These are phyloP conservation scores for Sporothrix globosa DNA, from an alignment of 2,329 filamentous ascomycete species.

Conservation along the genomic window DNA sequence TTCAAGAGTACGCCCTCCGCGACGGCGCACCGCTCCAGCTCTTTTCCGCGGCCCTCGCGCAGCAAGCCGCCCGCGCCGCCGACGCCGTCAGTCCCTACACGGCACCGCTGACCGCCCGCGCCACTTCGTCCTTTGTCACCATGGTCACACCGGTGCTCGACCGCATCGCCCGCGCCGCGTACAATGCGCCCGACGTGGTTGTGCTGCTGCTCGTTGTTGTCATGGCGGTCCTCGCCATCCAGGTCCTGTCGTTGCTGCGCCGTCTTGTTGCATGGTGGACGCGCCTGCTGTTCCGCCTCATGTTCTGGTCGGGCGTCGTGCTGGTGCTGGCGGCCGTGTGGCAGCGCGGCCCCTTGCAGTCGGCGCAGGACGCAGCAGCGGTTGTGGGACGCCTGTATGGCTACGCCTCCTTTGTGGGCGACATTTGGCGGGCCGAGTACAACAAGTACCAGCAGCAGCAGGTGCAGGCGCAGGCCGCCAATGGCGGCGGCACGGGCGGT, in stretches of 20 bases:
- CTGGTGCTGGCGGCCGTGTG: conserved; percentile 60
- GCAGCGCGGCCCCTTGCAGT: conserved; percentile 68
- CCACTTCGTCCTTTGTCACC: conserved; percentile 42
- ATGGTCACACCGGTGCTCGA: conserved; percentile 50
- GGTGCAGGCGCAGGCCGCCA: conserved; percentile 39
- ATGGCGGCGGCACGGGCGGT: conserved; percentile 29
- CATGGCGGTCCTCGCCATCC: conserved; percentile 62
- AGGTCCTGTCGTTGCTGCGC: conserved; percentile 70
- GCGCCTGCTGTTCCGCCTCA: conserved; percentile 62
- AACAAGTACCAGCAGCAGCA: conserved; percentile 58
- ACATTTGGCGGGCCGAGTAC: conserved; percentile 63
- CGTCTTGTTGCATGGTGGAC: conserved; percentile 78
- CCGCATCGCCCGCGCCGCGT: conserved; percentile 45
- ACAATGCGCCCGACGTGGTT: conserved; percentile 50
- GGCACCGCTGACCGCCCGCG: conserved; percentile 43
- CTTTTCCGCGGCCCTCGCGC: conserved; percentile 44
- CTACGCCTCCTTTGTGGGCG: conserved; percentile 54
- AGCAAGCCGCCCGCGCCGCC: conserved; percentile 41
- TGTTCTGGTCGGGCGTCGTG: conserved; percentile 66
- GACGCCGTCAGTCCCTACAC: conserved; percentile 48
- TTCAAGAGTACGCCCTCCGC: conserved; percentile 54
- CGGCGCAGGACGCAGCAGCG: conserved; percentile 60
- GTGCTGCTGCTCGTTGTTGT: conserved; percentile 55
- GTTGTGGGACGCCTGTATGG: conserved; percentile 50
- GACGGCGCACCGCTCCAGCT: conserved; percentile 52